These are phyloP conservation scores for Rhizophora mangle DNA, from an alignment of 345 rosid genomes.

Conservation along the genomic window DNA sequence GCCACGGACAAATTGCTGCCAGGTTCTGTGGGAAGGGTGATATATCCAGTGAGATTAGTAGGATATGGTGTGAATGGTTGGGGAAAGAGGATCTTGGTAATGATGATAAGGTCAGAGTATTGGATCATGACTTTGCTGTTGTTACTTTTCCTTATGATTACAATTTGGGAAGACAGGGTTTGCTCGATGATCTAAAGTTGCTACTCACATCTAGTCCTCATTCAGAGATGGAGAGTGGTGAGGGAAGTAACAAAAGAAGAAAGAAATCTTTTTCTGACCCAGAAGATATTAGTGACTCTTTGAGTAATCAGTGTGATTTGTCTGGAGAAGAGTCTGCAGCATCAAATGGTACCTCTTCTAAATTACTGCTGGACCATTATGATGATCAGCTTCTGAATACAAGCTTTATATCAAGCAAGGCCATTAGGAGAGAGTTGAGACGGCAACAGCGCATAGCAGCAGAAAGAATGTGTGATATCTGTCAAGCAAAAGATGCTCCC, in stretches of 20 bases:
- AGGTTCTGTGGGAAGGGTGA: constrained; percentile 41
- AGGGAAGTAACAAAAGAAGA: constrained; percentile 44
- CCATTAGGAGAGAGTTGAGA: constrained; percentile 70
- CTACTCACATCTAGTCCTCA: constrained; percentile 49
- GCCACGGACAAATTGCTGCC: constrained; percentile 60
- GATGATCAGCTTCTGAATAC: constrained; percentile 61
- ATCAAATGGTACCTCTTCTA: constrained; percentile 43
- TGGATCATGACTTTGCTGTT: constrained; percentile 36
- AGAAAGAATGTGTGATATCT: constrained; percentile 84
- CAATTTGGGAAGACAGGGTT: constrained; percentile 71
- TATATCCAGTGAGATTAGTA: constrained; percentile 35
- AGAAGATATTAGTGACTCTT: constrained; percentile 60
- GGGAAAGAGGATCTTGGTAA: constrained; percentile 41
- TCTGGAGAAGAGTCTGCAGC: constrained; percentile 65
- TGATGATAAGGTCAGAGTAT: constrained; percentile 33
- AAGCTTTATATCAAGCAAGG: constrained; percentile 53
- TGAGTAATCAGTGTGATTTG: constrained; percentile 53
- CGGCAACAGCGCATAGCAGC: constrained; percentile 73
- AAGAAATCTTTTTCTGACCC: constrained; percentile 80
- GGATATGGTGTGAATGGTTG: constrained; percentile 95
- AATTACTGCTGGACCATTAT: constrained; percentile 42
- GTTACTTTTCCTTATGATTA: constrained; percentile 20
- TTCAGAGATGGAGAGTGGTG: constrained; percentile 35
- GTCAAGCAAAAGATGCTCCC: constrained; percentile 91
- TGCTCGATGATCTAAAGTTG: constrained; percentile 50